Evolutionary conservation across 2,329 filamentous ascomycete genomes (phyloP).

Genomic region (Trichoderma asperellum): DNA sequence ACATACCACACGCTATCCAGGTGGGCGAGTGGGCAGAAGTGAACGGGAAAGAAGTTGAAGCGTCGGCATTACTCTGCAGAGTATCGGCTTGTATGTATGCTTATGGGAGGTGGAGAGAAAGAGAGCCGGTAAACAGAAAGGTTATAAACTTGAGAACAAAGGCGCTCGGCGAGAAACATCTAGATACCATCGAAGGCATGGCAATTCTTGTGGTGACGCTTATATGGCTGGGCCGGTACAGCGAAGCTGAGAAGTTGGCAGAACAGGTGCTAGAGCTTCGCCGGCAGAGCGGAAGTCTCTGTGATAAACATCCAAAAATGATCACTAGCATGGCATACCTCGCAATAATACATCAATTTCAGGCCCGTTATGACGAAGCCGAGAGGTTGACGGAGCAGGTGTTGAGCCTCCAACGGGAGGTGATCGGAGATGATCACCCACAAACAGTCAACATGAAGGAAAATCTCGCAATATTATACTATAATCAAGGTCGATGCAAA

Average conservation of each 20-base stretch:
- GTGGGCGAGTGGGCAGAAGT: background rate
- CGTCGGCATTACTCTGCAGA: background rate
- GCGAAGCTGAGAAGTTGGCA: too few species aligned
- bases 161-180: too few species aligned
- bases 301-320: too few species aligned
- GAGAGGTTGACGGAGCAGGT: too few species aligned
- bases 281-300: too few species aligned
- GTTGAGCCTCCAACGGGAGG: background rate
- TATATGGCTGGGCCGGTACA: too few species aligned
- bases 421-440: background rate
- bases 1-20: background rate
- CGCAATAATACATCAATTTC: too few species aligned
- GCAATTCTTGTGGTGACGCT: background rate
- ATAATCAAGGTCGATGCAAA: background rate
- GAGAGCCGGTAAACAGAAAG: background rate
- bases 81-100: background rate
- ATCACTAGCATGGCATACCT: too few species aligned
- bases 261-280: too few species aligned
- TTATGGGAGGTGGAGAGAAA: background rate
- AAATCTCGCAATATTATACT: background rate
- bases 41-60: background rate
- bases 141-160: background rate
- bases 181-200: too few species aligned
- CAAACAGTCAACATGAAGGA: background rate
- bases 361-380: too few species aligned